Evolutionary conservation across 495 filamentous ascomycete genomes (phyloP), one percentile per base, ranked within the genome.

Genomic region (Neurospora intermedia): DNA sequence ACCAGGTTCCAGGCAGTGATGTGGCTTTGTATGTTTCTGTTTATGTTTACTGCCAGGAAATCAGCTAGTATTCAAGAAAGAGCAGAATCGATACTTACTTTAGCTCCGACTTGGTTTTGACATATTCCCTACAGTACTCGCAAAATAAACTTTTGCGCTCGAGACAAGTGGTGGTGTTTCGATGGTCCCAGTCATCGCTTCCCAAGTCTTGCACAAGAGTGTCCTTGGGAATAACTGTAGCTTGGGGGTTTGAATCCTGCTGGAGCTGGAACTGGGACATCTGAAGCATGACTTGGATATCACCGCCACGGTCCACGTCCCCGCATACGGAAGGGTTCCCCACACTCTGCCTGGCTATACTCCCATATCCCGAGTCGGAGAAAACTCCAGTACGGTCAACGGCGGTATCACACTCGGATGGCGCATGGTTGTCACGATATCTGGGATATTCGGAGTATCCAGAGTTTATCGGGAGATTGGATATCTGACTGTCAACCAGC

Each of bases 1-100:
- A 20, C 82, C 84, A 0, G 81, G 77, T 15, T 89, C 81, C 54
- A 86, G 80, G 78, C 94, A 97, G 76, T 84, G 89, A 79, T 88
- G 91, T 1, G 90, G 88, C 76, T 93, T 95, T 13, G 83, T 86
- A 81, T 97, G 94, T 72, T 92, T 88, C 16, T 91, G 88, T 69
- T 88, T 83, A 78, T 97, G 94, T 83, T 97, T 97, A 75, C 94
- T 97, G 18, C 39, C 23, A 72, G 35, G 31, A n/a, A 43, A 4
- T 11, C 40, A 48, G 35, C 66, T 41, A 31, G 41, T 39, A 6
- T 10, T 46, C 5, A 43, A 27, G 20, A 15, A 69, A 70, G 40
- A 11, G 40, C 45, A 48, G 18, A 8, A 23, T 41, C 2, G 35
- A 73, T 45, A 74, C 82, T 71, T 79, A 86, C 85, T 82, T 86